phyloP scores from a whole-genome alignment of 345 rosid genomes.

The Citrus glauca region DNA sequence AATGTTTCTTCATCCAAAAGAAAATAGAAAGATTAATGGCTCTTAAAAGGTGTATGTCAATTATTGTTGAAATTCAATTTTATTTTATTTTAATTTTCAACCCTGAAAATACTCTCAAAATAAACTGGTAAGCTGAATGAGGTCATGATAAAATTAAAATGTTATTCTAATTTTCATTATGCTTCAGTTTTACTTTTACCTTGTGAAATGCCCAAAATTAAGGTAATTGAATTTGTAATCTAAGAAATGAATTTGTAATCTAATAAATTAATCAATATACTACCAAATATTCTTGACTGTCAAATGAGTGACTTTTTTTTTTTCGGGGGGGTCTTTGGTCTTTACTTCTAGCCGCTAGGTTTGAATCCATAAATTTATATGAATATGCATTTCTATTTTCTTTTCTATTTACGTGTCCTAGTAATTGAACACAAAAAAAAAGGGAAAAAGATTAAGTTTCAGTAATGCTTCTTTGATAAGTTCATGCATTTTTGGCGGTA shows the following conservation, averaged over 20 bases:
- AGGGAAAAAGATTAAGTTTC: background rate
- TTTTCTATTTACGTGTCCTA: too few relatives aligned
- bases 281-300: too few relatives aligned
- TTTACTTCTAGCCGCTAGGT: background rate
- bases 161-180: background rate
- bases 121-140: background rate
- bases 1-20: too few relatives aligned
- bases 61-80: background rate
- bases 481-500: background rate
- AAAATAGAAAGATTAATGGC: background rate
- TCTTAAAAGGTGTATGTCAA: background rate
- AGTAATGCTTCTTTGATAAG: background rate
- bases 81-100: too few relatives aligned
- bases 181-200: background rate
- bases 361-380: background rate
- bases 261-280: background rate
- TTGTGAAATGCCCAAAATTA: background rate
- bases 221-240: background rate
- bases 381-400: too few relatives aligned
- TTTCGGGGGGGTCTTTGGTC: too few relatives aligned
- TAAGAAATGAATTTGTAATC: constrained; percentile 1
- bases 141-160: background rate
- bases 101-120: background rate
- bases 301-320: too few relatives aligned
- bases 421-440: too few relatives aligned